Evolutionary conservation across 129 eudicot species (phyloP), one percentile per base, ranked within the genome.

Genomic region (Deinandra increscens): DNA sequence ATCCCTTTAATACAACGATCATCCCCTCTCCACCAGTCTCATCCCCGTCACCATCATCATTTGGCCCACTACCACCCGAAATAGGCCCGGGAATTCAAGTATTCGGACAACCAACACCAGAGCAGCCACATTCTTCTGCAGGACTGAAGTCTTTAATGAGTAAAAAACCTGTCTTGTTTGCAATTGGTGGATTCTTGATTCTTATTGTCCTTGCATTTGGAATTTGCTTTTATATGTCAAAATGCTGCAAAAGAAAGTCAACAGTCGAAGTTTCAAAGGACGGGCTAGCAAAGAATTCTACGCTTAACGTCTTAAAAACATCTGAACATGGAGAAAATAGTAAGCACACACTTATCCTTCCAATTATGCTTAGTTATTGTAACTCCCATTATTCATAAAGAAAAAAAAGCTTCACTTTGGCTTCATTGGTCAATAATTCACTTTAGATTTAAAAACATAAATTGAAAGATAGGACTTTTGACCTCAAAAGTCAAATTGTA

Each of bases 1-100:
- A 92, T 69, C 98, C 98, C 23, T 92, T 92, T 61, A 92, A 92
- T 77, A 92, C 95, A 66, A 86, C 85, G 9, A 64, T 84, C 60
- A 68, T 92, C 39, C 84, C 95, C 43, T 81, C 96, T 60, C 91
- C 95, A 9, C 90, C 89, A 26, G 54, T 76, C 13, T 64, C 69
- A 12, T 66, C 89, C 19, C 91, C 95, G 22, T 81, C 85, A 71
- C 74, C 80, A 31, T 18, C 91, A 10, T 83, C 88, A 23, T 73
- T 79, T 58, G 85, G 75, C 29, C 84, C 84, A 3, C 80, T 60
- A 55, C 79, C 91, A 62, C 86, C 89, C 39, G 80, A 84, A 51
- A 37, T 65, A 38, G 74, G 70, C 15, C 96, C 84, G 2, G 72
- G 74, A 78, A 70, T 61, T 70, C 88, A 68, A 42, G 66, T 63